Conservation (phyloP, 2,329 filamentous ascomycete species). For the Rasamsonia emersonii region DNA sequence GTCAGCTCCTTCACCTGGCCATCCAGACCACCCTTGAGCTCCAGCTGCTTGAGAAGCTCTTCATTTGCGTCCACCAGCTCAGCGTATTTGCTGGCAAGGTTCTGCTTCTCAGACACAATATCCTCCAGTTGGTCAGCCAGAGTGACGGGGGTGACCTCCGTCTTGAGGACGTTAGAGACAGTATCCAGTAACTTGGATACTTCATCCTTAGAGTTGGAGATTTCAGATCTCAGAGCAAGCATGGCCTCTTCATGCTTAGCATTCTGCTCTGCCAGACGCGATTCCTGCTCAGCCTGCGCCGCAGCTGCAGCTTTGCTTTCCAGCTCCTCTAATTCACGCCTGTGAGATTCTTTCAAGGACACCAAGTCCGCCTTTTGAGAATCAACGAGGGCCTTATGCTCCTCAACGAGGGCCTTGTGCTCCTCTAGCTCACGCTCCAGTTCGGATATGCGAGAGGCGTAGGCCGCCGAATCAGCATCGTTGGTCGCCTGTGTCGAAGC, state of each 20-base stretch:
- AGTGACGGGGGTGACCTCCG: slow-evolving; percentile 46
- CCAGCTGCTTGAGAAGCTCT: slow-evolving; percentile 29
- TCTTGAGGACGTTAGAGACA: slow-evolving; percentile 37
- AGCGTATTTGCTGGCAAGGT: slow-evolving; percentile 35
- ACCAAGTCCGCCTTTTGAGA: slow-evolving; percentile 32
- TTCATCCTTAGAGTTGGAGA: slow-evolving; percentile 57
- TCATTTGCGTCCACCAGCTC: slow-evolving; percentile 33
- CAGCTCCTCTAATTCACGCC: slow-evolving; percentile 23
- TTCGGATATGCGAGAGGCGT: slow-evolving; percentile 40
- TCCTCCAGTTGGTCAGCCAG: slow-evolving; percentile 59
- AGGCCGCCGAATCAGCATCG: slow-evolving; percentile 40
- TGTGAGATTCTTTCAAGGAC: slow-evolving; percentile 46
- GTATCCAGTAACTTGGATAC: slow-evolving; percentile 56
- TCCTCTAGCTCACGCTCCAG: slow-evolving; percentile 49
- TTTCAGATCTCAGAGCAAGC: slow-evolving; percentile 52
- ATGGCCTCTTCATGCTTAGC: slow-evolving; percentile 51
- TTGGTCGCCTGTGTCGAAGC: slow-evolving; percentile 51
- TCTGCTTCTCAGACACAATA: slow-evolving; percentile 32
- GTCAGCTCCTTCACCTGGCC: slow-evolving; percentile 30
- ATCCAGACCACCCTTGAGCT: slow-evolving; percentile 26
- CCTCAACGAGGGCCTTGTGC: slow-evolving; percentile 47
- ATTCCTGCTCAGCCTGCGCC: slow-evolving; percentile 28
- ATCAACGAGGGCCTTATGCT: slow-evolving; percentile 34
- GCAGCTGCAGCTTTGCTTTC: slow-evolving; percentile 29
- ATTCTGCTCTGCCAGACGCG: slow-evolving; percentile 43